phyloP scores from a whole-genome alignment of 208 protist species.

The Porcisia deanei region DNA sequence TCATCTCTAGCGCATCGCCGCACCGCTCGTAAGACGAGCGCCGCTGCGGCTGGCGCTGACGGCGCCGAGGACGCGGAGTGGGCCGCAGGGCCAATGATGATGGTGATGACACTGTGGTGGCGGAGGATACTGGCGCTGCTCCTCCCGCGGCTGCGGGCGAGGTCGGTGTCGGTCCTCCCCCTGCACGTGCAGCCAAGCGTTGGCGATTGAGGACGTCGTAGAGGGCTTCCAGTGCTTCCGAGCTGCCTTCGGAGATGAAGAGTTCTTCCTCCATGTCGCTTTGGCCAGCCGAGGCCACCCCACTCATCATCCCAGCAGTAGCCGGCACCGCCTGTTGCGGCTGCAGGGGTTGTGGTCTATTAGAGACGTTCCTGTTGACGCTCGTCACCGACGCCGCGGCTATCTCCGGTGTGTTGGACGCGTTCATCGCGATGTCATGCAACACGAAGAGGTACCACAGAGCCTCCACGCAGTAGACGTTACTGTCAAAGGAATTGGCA shows the following conservation, averaged over 20 bases:
- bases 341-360: not conserved
- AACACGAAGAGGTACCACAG: slow-evolving; percentile 56
- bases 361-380: slow-evolving; percentile 19
- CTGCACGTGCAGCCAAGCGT: not conserved
- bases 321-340: not conserved
- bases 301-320: not conserved
- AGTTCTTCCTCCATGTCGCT: slow-evolving; percentile 13
- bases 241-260: slow-evolving; percentile 3
- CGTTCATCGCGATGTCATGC: slow-evolving; percentile 54
- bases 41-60: slow-evolving; percentile 24
- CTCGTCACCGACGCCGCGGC: slow-evolving; percentile 4
- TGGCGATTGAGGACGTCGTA: slow-evolving; percentile 10
- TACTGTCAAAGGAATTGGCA: slow-evolving; percentile 13
- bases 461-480: slow-evolving; percentile 28
- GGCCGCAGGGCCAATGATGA: not conserved
- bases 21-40: slow-evolving; percentile 31
- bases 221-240: slow-evolving; percentile 20
- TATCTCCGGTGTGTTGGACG: slow-evolving; percentile 12
- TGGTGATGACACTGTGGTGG: not conserved
- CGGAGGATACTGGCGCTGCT: not conserved
- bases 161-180: not conserved
- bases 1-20: slow-evolving; percentile 31
- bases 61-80: slow-evolving; percentile 11
- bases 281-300: not conserved
- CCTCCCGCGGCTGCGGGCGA: not conserved